phyloP scores from a whole-genome alignment of 2,329 filamentous ascomycete species.

The Reticulascus tulasneorum region DNA sequence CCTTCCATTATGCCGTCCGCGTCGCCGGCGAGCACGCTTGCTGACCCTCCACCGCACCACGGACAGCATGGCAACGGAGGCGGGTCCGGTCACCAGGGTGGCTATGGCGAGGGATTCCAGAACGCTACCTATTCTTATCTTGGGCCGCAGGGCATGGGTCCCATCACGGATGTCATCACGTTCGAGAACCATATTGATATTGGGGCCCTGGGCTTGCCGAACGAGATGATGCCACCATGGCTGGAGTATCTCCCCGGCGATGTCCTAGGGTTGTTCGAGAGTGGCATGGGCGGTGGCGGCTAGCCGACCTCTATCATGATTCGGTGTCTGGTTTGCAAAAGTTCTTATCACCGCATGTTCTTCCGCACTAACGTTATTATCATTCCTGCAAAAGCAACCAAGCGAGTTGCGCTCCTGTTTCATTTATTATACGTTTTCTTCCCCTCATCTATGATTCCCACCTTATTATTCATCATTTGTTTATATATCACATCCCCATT shows the following conservation, averaged over 20 bases:
- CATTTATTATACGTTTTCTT: no score
- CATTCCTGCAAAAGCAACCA: no score
- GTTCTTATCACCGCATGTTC: no score
- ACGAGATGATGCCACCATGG: constrained; percentile 68
- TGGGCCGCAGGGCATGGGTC: constrained; percentile 18
- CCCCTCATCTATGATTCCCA: no score
- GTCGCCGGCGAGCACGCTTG: constrained; percentile 39
- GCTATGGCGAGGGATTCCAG: constrained; percentile 5
- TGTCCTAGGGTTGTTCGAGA: constrained; percentile 53
- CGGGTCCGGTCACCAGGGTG: constrained; percentile 1
- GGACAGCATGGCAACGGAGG: constrained; percentile 1
- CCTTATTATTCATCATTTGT: no score
- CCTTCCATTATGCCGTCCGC: constrained; percentile 30
- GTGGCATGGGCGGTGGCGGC: no score
- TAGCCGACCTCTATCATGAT: no score
- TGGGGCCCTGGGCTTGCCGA: constrained; percentile 54
- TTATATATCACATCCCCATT: no score
- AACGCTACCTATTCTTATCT: constrained; percentile 16
- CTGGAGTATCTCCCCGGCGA: constrained; percentile 69
- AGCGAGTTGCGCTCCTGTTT: no score
- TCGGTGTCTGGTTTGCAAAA: no score
- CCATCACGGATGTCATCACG: constrained; percentile 52
- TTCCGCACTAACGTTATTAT: no score
- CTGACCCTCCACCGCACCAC: constrained; percentile 23
- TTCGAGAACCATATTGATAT: constrained; percentile 77